Evolutionary conservation across 352 stramenopile species (phyloP).

Genomic region (Phytophthora rubi): DNA sequence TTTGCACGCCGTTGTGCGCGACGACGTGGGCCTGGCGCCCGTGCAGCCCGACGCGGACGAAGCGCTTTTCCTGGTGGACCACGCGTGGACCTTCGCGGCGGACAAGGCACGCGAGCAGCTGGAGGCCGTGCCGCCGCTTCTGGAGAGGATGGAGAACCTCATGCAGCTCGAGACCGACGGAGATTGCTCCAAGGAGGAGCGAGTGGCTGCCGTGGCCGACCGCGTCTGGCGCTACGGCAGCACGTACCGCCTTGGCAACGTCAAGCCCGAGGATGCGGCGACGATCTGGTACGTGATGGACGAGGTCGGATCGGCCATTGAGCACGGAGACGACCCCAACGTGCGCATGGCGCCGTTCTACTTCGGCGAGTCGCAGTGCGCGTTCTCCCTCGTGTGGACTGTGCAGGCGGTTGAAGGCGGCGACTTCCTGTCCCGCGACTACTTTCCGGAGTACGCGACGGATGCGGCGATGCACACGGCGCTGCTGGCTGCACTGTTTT

Average conservation of each 20-base stretch:
- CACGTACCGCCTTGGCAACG: conserved; percentile 54
- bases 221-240: conserved; percentile 57
- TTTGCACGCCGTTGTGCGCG: conserved; percentile 50
- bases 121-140: conserved; percentile 35
- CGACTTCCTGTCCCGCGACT: conserved; percentile 57
- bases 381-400: conserved; percentile 60
- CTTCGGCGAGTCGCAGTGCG: conserved; percentile 45
- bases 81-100: conserved; percentile 63
- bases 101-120: conserved; percentile 48
- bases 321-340: conserved; percentile 50
- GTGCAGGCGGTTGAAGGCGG: conserved; percentile 46
- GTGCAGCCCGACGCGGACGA: conserved; percentile 47
- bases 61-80: conserved; percentile 58
- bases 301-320: conserved; percentile 60
- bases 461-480: conserved; percentile 34
- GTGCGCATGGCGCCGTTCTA: conserved; percentile 64
- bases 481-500: conserved; percentile 33
- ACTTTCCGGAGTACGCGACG: conserved; percentile 42
- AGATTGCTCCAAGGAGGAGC: conserved; percentile 28
- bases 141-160: conserved; percentile 56
- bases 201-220: conserved; percentile 36
- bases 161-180: conserved; percentile 43
- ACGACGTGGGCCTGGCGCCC: conserved; percentile 46
- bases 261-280: conserved; percentile 47
- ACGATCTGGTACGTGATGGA: conserved; percentile 72